Percentiles rank a stretch among this genome's conserved stretches.
These are phyloP conservation scores for Globisporangium emineosum DNA, from an alignment of 352 stramenopile genomes.

Conservation along the genomic window DNA sequence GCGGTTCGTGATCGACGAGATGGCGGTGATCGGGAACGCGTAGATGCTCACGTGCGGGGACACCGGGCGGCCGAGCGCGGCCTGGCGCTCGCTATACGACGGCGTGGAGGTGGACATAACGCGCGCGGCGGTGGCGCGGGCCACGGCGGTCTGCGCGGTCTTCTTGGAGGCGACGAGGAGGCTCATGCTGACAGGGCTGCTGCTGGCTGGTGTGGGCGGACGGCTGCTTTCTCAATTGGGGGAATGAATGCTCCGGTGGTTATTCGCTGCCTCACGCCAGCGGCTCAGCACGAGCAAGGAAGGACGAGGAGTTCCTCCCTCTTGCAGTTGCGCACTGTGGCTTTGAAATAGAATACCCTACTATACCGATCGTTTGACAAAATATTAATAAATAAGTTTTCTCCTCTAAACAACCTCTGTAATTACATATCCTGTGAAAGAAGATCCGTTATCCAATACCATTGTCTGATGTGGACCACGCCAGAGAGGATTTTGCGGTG, in stretches of 20 bases:
- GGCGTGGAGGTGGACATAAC: constrained; percentile 25
- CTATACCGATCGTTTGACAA: not conserved
- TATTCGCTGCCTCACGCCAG: constrained; percentile 3
- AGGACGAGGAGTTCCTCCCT: constrained; percentile 4
- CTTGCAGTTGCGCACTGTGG: not conserved
- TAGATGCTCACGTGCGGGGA: constrained; percentile 98
- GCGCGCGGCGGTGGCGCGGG: constrained; percentile 15
- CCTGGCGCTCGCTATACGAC: constrained; percentile 85
- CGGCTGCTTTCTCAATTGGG: not conserved
- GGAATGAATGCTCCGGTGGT: constrained; percentile 3
- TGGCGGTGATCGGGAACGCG: constrained; percentile 89
- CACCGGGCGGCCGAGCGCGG: constrained; percentile 86
- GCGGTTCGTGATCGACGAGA: constrained; percentile 95
- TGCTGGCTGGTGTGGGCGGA: not conserved
- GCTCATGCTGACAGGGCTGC: constrained; percentile 14
- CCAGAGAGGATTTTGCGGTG: constrained; percentile 1
- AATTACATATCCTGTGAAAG: not conserved
- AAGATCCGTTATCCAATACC: not conserved
- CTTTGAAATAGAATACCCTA: not conserved
- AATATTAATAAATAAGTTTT: not conserved
- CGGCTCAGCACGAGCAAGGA: not conserved
- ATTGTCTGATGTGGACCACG: not conserved
- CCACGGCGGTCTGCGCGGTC: constrained; percentile 11
- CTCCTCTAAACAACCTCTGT: not conserved
- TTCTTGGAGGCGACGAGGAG: constrained; percentile 17